Conservation (phyloP, 2,329 filamentous ascomycete species). For the Fusarium kyushuense region DNA sequence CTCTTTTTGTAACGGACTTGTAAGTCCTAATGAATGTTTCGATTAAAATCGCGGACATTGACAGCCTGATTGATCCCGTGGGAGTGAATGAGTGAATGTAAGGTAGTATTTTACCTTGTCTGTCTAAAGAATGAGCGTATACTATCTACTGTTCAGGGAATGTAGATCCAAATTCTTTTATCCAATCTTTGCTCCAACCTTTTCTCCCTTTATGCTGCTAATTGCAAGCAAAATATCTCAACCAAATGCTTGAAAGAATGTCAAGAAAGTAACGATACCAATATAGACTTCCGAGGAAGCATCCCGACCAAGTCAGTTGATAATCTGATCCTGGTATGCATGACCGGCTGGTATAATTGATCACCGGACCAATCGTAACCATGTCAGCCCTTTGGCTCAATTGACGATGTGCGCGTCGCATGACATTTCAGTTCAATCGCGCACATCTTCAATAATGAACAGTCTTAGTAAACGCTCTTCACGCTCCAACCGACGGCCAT, state of each 20-base stretch:
- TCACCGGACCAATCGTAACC: constrained; percentile 27
- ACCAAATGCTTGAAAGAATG: not conserved
- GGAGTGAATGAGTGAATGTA: constrained; percentile 24
- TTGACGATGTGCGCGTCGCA: not conserved
- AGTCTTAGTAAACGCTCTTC: constrained; percentile 32
- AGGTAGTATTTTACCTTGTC: not conserved
- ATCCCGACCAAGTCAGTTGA: constrained; percentile 19
- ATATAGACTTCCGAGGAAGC: constrained; percentile 17
- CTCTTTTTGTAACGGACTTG: constrained; percentile 35
- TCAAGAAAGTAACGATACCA: not conserved
- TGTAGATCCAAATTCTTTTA: not conserved
- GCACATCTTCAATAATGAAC: constrained; percentile 2
- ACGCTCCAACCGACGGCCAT: constrained; percentile 38
- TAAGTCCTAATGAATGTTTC: constrained; percentile 30
- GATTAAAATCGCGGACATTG: constrained; percentile 36
- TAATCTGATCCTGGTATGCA: constrained; percentile 15
- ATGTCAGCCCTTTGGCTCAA: not conserved
- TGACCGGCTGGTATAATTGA: constrained; percentile 10
- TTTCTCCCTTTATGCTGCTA: not conserved
- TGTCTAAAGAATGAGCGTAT: constrained; percentile 3
- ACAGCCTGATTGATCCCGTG: constrained; percentile 23
- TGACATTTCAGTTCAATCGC: constrained; percentile 29
- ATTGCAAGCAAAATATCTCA: not conserved
- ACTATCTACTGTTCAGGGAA: not conserved
- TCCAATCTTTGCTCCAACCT: not conserved